Base-by-base conservation (phyloP, 192 early-diverging fungal species). In the Coemansia sp. region DNA sequence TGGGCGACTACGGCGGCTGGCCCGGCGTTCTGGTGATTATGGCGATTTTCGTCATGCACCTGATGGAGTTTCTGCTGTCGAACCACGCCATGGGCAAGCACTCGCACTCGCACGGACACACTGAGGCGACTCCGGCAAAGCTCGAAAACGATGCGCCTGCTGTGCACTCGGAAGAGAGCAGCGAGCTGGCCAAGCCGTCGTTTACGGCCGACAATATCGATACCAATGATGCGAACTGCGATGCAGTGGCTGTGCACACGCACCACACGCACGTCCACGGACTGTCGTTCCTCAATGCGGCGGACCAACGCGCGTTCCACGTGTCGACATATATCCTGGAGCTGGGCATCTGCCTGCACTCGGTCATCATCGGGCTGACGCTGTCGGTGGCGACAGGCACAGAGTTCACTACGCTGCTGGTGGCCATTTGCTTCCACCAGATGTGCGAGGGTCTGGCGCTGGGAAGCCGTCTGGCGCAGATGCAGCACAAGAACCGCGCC, bases 401-500 rank as follows among this genome's bases (percentile, higher is more conserved):
- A 0, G 85, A 84, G 19, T 90, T 91, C 64, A 82, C 69, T 9
- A 83, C 84, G 1, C 79, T 94, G 0, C 62, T 90, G 20, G 64
- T 88, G 9, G 92, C 93, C 0, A 71, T 94, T 19, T 70, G 84
- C 24, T 92, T 94, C 76, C 85, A 85, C 74, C 92, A 94, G 84
- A 83, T 88, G 70, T 91, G 91, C 77, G 89, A 92, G 73, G 93
- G 92, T 25, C 67, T 94, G 38, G 91, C 91, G 12, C 83, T 94
- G 49, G 92, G 92, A 36, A 87, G 89, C 31, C 86, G 92, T 24
- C 78, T 93, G 59, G 87, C 88, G 7, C 86, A 86, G 15, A 64
- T 91, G 25, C 60, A 70, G 39, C 65, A 77, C 63, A 64, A 64
- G 14, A 19, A 46, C 14, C 56, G 60, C 25, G 70, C 62, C 4